Evolutionary conservation across 192 early-diverging fungal genomes (phyloP).

Genomic region (Coemansia nantahalensis): DNA sequence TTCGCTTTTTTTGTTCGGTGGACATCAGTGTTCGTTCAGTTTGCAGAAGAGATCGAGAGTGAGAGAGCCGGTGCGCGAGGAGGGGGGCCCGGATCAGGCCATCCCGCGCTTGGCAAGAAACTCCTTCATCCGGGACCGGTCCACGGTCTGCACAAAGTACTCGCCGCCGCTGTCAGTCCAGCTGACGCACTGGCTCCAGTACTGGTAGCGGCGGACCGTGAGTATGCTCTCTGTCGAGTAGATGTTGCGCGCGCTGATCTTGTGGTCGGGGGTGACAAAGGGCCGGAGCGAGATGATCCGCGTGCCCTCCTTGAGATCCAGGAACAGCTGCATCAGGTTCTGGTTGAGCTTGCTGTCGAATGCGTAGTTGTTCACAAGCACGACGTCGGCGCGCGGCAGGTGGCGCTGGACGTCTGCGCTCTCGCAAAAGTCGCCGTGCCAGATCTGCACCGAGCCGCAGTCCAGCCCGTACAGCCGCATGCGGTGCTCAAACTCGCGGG

Average conservation of each 20-base stretch:
- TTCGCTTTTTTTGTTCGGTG: too few species aligned
- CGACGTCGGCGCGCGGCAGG: slow-evolving; percentile 81
- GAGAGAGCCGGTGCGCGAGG: too few species aligned
- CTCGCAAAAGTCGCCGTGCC: slow-evolving; percentile 86
- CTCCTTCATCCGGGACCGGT: slow-evolving; percentile 54
- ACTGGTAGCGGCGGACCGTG: slow-evolving; percentile 61
- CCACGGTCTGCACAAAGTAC: slow-evolving; percentile 79
- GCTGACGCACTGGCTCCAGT: slow-evolving; percentile 70
- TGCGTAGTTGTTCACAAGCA: slow-evolving; percentile 96
- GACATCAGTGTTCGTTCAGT: too few species aligned
- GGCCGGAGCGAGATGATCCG: slow-evolving; percentile 81
- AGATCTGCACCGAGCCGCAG: slow-evolving; percentile 63
- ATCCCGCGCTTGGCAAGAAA: slow-evolving; percentile 29
- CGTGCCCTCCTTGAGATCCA: slow-evolving; percentile 88
- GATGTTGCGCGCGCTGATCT: slow-evolving; percentile 69
- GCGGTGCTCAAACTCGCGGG: slow-evolving; percentile 79
- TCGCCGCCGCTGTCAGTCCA: slow-evolving; percentile 78
- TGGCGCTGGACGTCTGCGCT: slow-evolving; percentile 61
- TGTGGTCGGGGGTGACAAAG: slow-evolving; percentile 78
- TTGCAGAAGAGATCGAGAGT: too few species aligned
- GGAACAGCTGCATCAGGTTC: slow-evolving; percentile 73
- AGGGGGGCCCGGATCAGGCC: slow-evolving; percentile 8
- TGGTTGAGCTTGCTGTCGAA: slow-evolving; percentile 87
- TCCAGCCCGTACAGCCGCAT: slow-evolving; percentile 67
- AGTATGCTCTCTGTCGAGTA: slow-evolving; percentile 72